Evolutionary conservation across 2,329 filamentous ascomycete species (phyloP), one percentile per base, ranked within the genome.

Genomic region (Curvularia eragrostidis): DNA sequence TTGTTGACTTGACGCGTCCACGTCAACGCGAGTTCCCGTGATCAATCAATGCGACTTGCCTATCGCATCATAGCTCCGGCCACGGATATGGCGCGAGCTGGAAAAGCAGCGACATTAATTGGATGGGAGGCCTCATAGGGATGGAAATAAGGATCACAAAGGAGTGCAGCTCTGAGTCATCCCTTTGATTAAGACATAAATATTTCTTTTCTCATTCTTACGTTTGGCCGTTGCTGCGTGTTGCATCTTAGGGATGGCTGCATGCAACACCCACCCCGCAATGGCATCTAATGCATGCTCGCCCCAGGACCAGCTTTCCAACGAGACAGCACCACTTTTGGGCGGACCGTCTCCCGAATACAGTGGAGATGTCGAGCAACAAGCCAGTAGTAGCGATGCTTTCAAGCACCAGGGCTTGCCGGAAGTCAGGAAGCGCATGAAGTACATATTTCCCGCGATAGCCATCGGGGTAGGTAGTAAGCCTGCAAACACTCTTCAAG

Each of bases 381-480:
- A 76, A 60, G 34, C 58, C 46, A 72, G 68, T 66, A 66, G 73
- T 56, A 67, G 66, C 15, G 72, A 71, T 51, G 56, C 59, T 13
- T 68, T 67, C 46, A 75, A 80, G 58, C 79, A 77, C 58, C 71
- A 80, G 61, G 82, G 81, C 3, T 67, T 81, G 54, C 78, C 81
- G 0, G 82, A 84, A 60, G 78, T 83, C 5, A 79, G 75, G 60
- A 80, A 80, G 64, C 77, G 77, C 50, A 74, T 89, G 71, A 81
- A 81, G 54, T 84, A 84, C 63, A 84, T 89, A 53, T 75, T 89
- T 32, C 87, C 87, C 2, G 85, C 87, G 1, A 75, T 89, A 46
- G 84, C 82, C 8, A 82, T 89, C 52, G 87, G 87, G n/a, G 84
- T 87, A 79, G 72, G 82, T 67, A n/a, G 84, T 87, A 79, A 72